phyloP scores from a whole-genome alignment of 768 basidiomycete species.

The Macrocybe gigantea region DNA sequence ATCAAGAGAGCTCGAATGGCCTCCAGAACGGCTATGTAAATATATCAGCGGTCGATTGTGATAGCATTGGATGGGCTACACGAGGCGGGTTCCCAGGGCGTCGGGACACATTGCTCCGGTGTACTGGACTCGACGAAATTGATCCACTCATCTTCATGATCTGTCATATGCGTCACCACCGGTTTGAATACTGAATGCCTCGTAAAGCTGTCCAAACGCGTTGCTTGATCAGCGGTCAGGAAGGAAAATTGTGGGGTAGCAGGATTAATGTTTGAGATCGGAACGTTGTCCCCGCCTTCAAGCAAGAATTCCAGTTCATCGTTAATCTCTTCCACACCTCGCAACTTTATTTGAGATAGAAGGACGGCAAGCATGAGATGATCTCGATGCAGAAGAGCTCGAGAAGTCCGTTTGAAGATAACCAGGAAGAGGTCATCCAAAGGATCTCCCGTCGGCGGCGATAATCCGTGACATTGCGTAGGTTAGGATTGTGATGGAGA shows the following conservation, averaged over 20 bases:
- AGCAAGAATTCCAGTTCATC: constrained; percentile 92
- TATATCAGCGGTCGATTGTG: constrained; percentile 1
- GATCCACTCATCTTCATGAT: constrained; percentile 63
- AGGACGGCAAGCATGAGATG: constrained; percentile 88
- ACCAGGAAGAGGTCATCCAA: constrained; percentile 85
- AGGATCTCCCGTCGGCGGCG: constrained; percentile 71
- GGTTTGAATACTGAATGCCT: constrained; percentile 74
- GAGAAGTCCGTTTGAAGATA: constrained; percentile 84
- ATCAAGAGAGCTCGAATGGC: constrained; percentile 73
- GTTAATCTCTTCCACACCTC: constrained; percentile 69
- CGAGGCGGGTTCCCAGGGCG: constrained; percentile 71
- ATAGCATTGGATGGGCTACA: constrained; percentile 42
- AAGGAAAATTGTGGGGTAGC: constrained; percentile 34
- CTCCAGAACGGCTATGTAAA: constrained; percentile 54
- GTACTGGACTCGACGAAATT: constrained; percentile 59
- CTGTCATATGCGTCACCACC: constrained; percentile 55
- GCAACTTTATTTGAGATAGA: constrained; percentile 83
- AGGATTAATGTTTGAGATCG: constrained; percentile 23
- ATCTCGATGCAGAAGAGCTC: constrained; percentile 85
- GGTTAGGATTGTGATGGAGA: constrained; percentile 86
- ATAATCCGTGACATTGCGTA: constrained; percentile 73
- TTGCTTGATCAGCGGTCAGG: constrained; percentile 61
- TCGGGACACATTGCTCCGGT: constrained; percentile 70
- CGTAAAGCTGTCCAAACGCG: constrained; percentile 65
- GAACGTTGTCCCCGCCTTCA: constrained; percentile 72